Base-by-base conservation (phyloP, 352 stramenopile species). In the Globisporangium canariense region DNA sequence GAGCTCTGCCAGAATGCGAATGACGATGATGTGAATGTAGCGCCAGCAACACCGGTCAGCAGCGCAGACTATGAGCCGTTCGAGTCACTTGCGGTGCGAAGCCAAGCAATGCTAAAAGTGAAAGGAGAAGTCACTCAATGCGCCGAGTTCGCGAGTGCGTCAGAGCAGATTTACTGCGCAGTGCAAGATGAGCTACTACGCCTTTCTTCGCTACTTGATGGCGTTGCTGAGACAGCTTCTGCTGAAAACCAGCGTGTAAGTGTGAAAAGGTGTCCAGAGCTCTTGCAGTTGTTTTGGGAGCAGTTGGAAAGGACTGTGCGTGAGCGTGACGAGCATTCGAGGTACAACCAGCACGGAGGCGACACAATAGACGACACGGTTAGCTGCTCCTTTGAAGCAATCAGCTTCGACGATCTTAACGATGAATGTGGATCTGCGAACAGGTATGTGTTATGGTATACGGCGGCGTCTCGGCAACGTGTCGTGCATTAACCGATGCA, bases 401-500 rank as follows among this genome's bases (percentile, higher is more conserved):
- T 86, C 18, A 77, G 61, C 4, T 83, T 86, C 45, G 74, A 82
- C 18, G 75, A 82, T 32, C 62, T 74, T 7, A 65, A 74, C 34
- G 77, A 80, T n/a, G 64, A 75, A 43, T 79, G 65, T 5, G 67
- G 64, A 43, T 81, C 74, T 13, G 67, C 65, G 5, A 66, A 71
- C 60, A 86, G 75, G 77, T 86, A 50, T 7, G 62, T 41, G 7
- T 20, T 8, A 4, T 14, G 14, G 22, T 1, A 36, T 13, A 50
- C 2, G 0, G 30, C n/a, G 30, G 3, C 8, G 4, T 2, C 11
- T n/a, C 7, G 30, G 1, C 6, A 18, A 2, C 14, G 6, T 14
- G 13, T 10, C 25, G 25, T 25, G n/a, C 4, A 18, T 41, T 4
- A 9, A 40, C 2, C 2, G 20, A 7, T 11, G 20, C 32, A 30